phyloP scores from a whole-genome alignment of 148 eudicot species.

The Rhododendron simsii region DNA sequence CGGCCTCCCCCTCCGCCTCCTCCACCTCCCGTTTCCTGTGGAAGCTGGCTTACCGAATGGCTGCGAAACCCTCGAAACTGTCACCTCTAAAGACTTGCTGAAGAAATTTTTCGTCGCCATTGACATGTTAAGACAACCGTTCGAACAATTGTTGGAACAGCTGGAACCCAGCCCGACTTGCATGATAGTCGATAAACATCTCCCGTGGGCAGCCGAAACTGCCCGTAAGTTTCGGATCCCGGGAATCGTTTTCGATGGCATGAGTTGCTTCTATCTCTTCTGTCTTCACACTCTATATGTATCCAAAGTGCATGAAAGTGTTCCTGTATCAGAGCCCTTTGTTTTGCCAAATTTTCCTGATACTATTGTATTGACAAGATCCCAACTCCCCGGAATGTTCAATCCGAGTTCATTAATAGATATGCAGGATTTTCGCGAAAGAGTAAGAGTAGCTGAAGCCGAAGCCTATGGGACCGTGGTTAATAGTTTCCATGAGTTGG shows the following conservation, averaged over 20 bases:
- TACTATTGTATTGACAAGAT: constrained; percentile 25
- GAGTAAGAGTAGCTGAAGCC: constrained; percentile 29
- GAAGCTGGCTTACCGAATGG: not conserved
- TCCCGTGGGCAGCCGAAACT: constrained; percentile 15
- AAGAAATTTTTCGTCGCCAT: constrained; percentile 7
- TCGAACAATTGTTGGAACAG: constrained; percentile 7
- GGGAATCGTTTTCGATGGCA: constrained; percentile 19
- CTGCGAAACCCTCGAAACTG: constrained; percentile 4
- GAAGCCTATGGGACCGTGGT: constrained; percentile 26
- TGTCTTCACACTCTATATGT: constrained; percentile 16
- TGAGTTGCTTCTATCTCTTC: constrained; percentile 17
- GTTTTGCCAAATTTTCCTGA: constrained; percentile 40
- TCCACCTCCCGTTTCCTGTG: not conserved
- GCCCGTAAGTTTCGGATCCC: constrained; percentile 11
- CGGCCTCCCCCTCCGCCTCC: not conserved
- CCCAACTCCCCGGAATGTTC: constrained; percentile 34
- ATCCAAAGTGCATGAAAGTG: constrained; percentile 10
- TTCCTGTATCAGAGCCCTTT: constrained; percentile 2
- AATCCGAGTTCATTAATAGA: constrained; percentile 22
- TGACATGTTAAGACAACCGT: constrained; percentile 8
- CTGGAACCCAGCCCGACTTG: constrained; percentile 18
- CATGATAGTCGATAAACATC: constrained; percentile 20
- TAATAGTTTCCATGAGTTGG: constrained; percentile 41
- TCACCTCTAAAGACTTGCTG: not conserved
- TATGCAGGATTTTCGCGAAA: constrained; percentile 20